These are phyloP conservation scores for Penicillium sclerotiorum DNA, from an alignment of 2,329 filamentous ascomycete species.

Conservation along the genomic window DNA sequence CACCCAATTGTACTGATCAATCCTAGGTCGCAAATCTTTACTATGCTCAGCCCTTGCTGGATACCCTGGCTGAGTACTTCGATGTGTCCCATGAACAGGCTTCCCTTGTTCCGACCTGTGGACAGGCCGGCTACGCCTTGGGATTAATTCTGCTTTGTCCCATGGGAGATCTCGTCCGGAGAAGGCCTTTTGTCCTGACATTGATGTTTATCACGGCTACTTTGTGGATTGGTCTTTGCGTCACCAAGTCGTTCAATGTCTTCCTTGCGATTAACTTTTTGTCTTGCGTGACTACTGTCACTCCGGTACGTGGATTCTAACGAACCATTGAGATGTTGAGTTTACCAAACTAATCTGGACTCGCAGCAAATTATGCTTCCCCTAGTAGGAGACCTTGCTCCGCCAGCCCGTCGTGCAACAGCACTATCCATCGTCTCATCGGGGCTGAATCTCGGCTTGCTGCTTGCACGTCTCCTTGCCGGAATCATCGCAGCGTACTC, in stretches of 20 bases:
- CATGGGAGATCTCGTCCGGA: conserved; percentile 68
- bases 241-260: conserved; percentile 64
- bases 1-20: background rate
- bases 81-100: conserved; percentile 69
- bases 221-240: conserved; percentile 68
- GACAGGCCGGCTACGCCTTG: conserved; percentile 77
- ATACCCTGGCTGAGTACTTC: conserved; percentile 73
- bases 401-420: conserved; percentile 66
- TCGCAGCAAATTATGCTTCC: conserved; percentile 73
- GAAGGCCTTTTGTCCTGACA: conserved; percentile 69
- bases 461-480: conserved; percentile 74
- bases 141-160: conserved; percentile 76
- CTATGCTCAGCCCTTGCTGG: conserved; percentile 78
- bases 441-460: conserved; percentile 72
- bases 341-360: no score
- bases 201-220: conserved; percentile 70
- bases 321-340: background rate
- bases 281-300: conserved; percentile 76
- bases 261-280: conserved; percentile 74
- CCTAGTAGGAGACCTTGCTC: conserved; percentile 76
- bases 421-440: conserved; percentile 75
- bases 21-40: conserved; percentile 74
- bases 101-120: conserved; percentile 69
- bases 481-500: conserved; percentile 75
- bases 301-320: conserved; percentile 51